Base-by-base conservation (phyloP, 441 rosid species). In the Omphalea diandra region DNA sequence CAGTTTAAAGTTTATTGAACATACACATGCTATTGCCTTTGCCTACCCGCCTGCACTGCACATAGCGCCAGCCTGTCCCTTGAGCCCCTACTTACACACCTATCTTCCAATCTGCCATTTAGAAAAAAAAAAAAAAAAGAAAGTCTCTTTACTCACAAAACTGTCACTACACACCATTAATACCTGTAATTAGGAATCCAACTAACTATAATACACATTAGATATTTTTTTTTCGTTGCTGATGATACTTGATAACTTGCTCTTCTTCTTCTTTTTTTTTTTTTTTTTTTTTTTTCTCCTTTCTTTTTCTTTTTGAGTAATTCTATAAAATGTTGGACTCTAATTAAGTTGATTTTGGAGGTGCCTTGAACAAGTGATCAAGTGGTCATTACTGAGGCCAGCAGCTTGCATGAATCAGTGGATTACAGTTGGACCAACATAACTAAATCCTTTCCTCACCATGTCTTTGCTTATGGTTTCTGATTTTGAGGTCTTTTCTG, bases 381-480 rank as follows among this genome's bases (percentile, higher is more conserved):
- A 74, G 73, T 90, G 97, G 79, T 84, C 91, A 69, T 87, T 90
- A 38, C 84, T 80, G 64, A 90, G 83, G 32, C 92, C 97, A n/a
- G 87, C 88, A n/a, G 92, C 92, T 83, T 90, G 92, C 94, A 90
- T 87, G 75, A 88, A 87, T 29, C 87, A 90, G 79, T 88, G 80
- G 20, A 86, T 76, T 22, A 88, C 85, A 9, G 92, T 86, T 17
- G 97, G 90, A 22, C 97, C 97, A 54, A 88, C 94, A 47, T 71
- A 69, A 69, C 92, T 85, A 73, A 88, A 90, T 2, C 97, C 94
- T 57, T 85, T 86, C 66, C 78, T 85, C 49, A 87, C 81, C 97
- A 90, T 85, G 83, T 90, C 92, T 77, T 88, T 90, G 87, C 94
- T 90, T 73, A 90, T 86, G 76, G 60, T 84, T 65, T 88, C 92